Evolutionary conservation across 768 basidiomycete species (phyloP).

Genomic region (Lentinus tigrinus): DNA sequence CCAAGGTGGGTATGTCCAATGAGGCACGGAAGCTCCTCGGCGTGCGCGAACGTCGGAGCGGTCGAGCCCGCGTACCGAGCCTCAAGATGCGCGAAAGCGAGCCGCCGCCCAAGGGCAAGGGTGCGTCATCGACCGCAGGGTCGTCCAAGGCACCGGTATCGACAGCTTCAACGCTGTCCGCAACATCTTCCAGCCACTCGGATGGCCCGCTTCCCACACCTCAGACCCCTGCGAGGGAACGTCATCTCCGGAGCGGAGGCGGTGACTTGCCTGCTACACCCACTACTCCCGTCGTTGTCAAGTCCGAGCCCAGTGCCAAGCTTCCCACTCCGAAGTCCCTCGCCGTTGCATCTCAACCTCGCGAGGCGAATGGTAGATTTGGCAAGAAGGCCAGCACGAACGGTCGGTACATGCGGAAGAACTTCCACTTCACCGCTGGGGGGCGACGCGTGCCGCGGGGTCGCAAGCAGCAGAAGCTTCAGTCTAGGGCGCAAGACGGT

Average conservation of each 20-base stretch:
- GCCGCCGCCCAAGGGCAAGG: conserved; percentile 18
- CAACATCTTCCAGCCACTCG: background rate
- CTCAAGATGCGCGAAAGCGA: conserved; percentile 33
- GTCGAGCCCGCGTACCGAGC: conserved; percentile 31
- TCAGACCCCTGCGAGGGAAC: conserved; percentile 13
- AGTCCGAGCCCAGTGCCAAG: conserved; percentile 12
- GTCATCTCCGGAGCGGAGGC: conserved; percentile 2
- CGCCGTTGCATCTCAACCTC: conserved; percentile 52
- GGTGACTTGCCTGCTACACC: background rate
- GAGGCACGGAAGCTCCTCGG: conserved; percentile 23
- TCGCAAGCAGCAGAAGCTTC: conserved; percentile 1
- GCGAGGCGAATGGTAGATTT: conserved; percentile 65
- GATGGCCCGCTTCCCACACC: conserved; percentile 12
- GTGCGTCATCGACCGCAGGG: background rate
- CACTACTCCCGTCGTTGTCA: background rate
- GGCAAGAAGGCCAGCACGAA: conserved; percentile 57
- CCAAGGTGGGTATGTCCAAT: conserved; percentile 27
- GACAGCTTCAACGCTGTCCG: conserved; percentile 6
- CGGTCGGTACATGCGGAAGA: conserved; percentile 42
- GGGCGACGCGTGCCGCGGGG: conserved; percentile 9
- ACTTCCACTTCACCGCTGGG: conserved; percentile 22
- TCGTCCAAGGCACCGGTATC: conserved; percentile 16
- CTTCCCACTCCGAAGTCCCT: conserved; percentile 40
- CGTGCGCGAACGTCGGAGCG: conserved; percentile 28
- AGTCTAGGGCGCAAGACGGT: background rate